Evolutionary conservation across 116 monocot species (phyloP), one percentile per base, ranked within the genome.

Genomic region (Phalaenopsis hybrid): DNA sequence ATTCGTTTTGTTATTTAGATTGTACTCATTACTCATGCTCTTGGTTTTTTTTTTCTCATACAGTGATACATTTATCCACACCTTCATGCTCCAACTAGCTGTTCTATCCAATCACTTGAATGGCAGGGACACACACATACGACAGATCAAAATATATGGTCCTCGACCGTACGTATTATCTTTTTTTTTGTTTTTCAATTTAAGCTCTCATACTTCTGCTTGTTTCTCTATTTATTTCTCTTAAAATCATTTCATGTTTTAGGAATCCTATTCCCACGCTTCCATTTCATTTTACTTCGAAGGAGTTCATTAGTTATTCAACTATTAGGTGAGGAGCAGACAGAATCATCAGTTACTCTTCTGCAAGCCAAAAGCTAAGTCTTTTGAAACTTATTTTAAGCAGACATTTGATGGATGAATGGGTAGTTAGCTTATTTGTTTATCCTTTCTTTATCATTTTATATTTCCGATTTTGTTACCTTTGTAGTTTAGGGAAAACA

Each of bases 241-340:
- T 5, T 44, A 57, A 18, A 57, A 76, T 0, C 34, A 15, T 18
- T 84, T 33, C 46, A 5, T 81, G 17, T 81, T 86, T 59, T 92
- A 97, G 97, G 91, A 98, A 98, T 70, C 95, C 93, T 68, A 89
- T 98, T 83, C 98, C 98, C 49, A 85, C 72, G 78, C 98, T 93
- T 45, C 95, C 98, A 74, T 98, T 94, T 85, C 93, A 98, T 82
- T 98, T 95, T 84, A 98, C 92, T 81, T 96, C 96, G 2, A 78
- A 31, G 51, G 91, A 94, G 76, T 98, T 93, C 78, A 82, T 89
- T 23, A 90, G 85, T 13, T 94, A 93, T 79, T 91, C 96, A 43
- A 91, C 86, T 52, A 79, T 96, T 49, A 88, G 96, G 74, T 96
- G 80, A 87, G 7, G 46, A 80, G 23, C 59, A 70, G 57, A 49